Percentiles rank a stretch among this genome's conserved stretches.
Conservation (phyloP, 192 early-diverging fungal genomes). For the Linderina pennispora region DNA sequence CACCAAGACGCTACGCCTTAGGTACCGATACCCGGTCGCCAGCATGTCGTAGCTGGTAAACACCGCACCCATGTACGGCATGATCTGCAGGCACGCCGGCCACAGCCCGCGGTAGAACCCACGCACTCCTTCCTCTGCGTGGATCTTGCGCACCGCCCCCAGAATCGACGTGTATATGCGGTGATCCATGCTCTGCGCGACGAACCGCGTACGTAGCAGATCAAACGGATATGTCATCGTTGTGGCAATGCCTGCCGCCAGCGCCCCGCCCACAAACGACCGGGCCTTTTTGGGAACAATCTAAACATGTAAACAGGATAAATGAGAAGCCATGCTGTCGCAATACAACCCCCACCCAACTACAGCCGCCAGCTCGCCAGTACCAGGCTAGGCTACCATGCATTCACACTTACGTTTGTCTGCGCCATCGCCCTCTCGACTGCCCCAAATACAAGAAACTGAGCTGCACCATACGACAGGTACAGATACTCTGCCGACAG, state of each 20-base stretch:
- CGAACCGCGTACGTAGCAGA: conserved; percentile 90
- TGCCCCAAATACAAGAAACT: conserved; percentile 75
- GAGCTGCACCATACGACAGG: conserved; percentile 79
- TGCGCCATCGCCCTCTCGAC: conserved; percentile 32
- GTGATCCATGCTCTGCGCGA: conserved; percentile 63
- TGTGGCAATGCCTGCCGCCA: conserved; percentile 78
- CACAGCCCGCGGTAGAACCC: conserved; percentile 86
- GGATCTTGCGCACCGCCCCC: conserved; percentile 61
- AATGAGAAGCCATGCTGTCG: too few species aligned
- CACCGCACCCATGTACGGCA: conserved; percentile 93
- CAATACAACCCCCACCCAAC: too few species aligned
- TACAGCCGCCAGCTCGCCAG: too few species aligned
- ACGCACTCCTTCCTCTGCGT: conserved; percentile 60
- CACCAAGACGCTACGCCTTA: conserved; percentile 3
- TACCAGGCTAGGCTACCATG: too few species aligned
- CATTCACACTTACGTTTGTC: too few species aligned
- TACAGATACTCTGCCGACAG: conserved; percentile 90
- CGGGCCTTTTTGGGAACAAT: conserved; percentile 32
- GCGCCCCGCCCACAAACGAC: conserved; percentile 69
- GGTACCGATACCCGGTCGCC: conserved; percentile 40
- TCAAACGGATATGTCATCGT: conserved; percentile 91
- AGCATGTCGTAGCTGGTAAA: conserved; percentile 74
- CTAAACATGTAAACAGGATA: too few species aligned
- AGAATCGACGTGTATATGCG: conserved; percentile 63
- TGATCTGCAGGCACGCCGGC: conserved; percentile 79